These are phyloP conservation scores for Plasmodium chabaudi DNA, from an alignment of 169 alveolate species.

Conservation along the genomic window DNA sequence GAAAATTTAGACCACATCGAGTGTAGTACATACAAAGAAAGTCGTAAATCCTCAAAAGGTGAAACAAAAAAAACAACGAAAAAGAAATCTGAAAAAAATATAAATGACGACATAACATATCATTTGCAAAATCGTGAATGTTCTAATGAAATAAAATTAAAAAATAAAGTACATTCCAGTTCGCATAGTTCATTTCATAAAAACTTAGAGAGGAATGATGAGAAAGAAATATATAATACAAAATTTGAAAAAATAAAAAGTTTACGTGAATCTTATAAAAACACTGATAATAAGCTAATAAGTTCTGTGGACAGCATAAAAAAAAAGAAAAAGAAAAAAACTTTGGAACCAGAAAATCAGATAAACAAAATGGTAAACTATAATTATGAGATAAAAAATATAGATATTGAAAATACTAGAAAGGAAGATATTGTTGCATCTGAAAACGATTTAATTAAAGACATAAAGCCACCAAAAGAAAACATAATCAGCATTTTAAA, in stretches of 20 bases:
- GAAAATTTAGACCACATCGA: background rate
- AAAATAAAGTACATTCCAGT: background rate
- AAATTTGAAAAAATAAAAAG: constrained; percentile 48
- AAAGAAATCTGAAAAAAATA: too few species aligned
- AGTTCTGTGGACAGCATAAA: constrained; percentile 14
- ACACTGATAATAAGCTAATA: constrained; percentile 35
- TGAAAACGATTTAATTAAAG: background rate
- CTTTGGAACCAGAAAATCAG: constrained; percentile 20
- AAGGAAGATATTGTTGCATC: background rate
- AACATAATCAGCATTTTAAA: constrained; percentile 44
- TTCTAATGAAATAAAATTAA: constrained; percentile 11
- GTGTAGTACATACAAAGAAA: background rate
- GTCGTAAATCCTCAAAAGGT: background rate
- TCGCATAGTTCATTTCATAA: background rate
- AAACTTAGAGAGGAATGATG: background rate
- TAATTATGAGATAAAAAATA: constrained; percentile 36
- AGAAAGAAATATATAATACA: background rate
- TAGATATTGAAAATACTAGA: constrained; percentile 6
- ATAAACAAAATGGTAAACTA: constrained; percentile 18
- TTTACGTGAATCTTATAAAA: constrained; percentile 38
- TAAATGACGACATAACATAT: too few species aligned
- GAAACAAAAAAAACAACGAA: background rate
- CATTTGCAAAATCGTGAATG: background rate
- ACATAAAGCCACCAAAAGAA: constrained; percentile 7
- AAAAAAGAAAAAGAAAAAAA: constrained; percentile 9